A percentile compares a stretch with the other conserved stretches of the same genome.
These are phyloP conservation scores for Hyphopichia burtonii DNA, from an alignment of 1,139 yeast genomes.

Conservation along the genomic window DNA sequence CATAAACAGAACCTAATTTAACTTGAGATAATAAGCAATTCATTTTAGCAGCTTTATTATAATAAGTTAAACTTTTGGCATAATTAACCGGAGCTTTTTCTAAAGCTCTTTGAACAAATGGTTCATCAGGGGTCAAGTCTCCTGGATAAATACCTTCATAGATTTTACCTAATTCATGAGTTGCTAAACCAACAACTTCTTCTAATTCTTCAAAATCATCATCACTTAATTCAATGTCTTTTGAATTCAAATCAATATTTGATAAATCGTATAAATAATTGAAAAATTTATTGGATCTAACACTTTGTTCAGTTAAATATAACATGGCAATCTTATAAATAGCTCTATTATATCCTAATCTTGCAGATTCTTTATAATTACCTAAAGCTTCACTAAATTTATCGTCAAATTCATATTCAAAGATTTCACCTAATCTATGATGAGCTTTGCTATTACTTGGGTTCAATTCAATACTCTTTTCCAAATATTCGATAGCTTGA, in stretches of 20 bases:
- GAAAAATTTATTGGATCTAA: slow-evolving; percentile 37
- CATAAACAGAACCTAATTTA: slow-evolving; percentile 83
- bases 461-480: slow-evolving; percentile 32
- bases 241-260: slow-evolving; percentile 32
- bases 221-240: slow-evolving; percentile 33
- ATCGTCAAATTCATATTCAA: slow-evolving; percentile 33
- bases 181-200: slow-evolving; percentile 43
- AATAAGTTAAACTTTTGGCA: slow-evolving; percentile 64
- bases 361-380: slow-evolving; percentile 40
- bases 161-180: slow-evolving; percentile 61
- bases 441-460: slow-evolving; percentile 34
- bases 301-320: slow-evolving; percentile 34
- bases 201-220: slow-evolving; percentile 44
- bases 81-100: slow-evolving; percentile 49
- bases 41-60: slow-evolving; percentile 73
- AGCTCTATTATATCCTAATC: slow-evolving; percentile 44
- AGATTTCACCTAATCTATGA: slow-evolving; percentile 42
- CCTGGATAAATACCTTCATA: slow-evolving; percentile 66
- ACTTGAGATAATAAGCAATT: slow-evolving; percentile 83
- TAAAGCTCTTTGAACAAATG: slow-evolving; percentile 33
- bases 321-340: slow-evolving; percentile 43
- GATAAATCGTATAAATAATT: slow-evolving; percentile 40
- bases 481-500: slow-evolving; percentile 32
- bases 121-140: slow-evolving; percentile 38
- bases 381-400: slow-evolving; percentile 33